Conservation (phyloP, 2,329 filamentous ascomycete species). For the Ophiocordyceps australis region DNA sequence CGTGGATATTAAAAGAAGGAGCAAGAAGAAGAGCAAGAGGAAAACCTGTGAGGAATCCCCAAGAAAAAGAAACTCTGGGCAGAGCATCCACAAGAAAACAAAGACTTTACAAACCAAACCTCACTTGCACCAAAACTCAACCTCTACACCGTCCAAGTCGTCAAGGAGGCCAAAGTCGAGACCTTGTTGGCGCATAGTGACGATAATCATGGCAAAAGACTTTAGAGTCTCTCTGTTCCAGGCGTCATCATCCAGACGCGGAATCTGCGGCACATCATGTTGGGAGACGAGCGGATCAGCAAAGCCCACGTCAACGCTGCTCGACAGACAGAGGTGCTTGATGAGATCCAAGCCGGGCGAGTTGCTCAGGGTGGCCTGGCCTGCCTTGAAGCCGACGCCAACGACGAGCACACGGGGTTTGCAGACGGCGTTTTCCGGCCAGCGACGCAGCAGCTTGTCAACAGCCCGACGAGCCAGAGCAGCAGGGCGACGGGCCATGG, state of each 20-base stretch:
- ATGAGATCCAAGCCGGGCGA: slow-evolving; percentile 26
- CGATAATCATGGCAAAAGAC: slow-evolving; percentile 22
- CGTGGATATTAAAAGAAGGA: too few relatives aligned
- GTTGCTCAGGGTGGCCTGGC: slow-evolving; percentile 26
- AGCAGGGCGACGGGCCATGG: slow-evolving; percentile 22
- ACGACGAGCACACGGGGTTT: slow-evolving; percentile 20
- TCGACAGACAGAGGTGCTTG: slow-evolving; percentile 14
- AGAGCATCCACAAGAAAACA: too few relatives aligned
- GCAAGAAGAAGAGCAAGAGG: too few relatives aligned
- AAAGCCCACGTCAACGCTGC: slow-evolving; percentile 22
- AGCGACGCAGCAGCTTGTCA: slow-evolving; percentile 7
- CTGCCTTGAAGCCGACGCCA: slow-evolving; percentile 30
- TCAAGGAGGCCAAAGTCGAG: slow-evolving; percentile 21
- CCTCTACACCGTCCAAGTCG: slow-evolving; percentile 11
- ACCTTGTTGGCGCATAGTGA: slow-evolving; percentile 21
- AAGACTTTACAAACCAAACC: too few relatives aligned
- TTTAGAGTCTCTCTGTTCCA: slow-evolving; percentile 18
- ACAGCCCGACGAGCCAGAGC: slow-evolving; percentile 18
- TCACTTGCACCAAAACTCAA: slow-evolving; percentile 25
- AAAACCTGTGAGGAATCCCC: too few relatives aligned
- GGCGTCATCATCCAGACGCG: slow-evolving; percentile 14
- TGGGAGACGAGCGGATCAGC: slow-evolving; percentile 24
- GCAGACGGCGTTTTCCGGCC: background rate
- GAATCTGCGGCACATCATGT: slow-evolving; percentile 19
- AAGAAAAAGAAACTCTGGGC: too few relatives aligned